Percentiles rank a stretch among this genome's conserved stretches.
phyloP scores from a whole-genome alignment of 106 monocot genomes.

The Triglochin maritima region DNA sequence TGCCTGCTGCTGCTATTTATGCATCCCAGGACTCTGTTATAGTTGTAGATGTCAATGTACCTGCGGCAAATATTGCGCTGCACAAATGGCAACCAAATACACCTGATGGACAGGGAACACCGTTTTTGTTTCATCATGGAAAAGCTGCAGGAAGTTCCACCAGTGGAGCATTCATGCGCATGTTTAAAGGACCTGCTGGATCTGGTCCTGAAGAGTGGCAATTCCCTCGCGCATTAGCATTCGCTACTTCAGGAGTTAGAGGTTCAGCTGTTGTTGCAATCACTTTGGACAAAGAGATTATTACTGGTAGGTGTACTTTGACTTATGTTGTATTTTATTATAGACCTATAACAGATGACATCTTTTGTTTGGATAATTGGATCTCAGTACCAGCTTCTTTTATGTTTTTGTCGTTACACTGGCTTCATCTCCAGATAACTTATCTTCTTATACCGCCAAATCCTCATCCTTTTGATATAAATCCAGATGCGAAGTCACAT shows the following conservation, averaged over 20 bases:
- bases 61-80: conserved; percentile 62
- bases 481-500: too few species aligned
- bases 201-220: conserved; percentile 59
- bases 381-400: too few species aligned
- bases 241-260: conserved; percentile 57
- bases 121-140: conserved; percentile 89
- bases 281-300: conserved; percentile 61
- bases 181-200: conserved; percentile 60
- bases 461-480: too few species aligned
- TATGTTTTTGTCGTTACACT: too few species aligned
- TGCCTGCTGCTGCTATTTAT: conserved; percentile 72
- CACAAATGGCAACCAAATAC: conserved; percentile 95
- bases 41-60: conserved; percentile 65
- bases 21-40: conserved; percentile 73
- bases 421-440: too few species aligned
- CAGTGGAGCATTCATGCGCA: conserved; percentile 73
- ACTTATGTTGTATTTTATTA: not conserved
- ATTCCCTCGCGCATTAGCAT: conserved; percentile 70
- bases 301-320: conserved; percentile 44
- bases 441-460: too few species aligned
- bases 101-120: conserved; percentile 80
- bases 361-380: too few species aligned
- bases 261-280: conserved; percentile 70
- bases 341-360: not conserved
- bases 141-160: conserved; percentile 38